Evolutionary conservation across 345 rosid genomes (phyloP).

Genomic region (Mangifera indica): DNA sequence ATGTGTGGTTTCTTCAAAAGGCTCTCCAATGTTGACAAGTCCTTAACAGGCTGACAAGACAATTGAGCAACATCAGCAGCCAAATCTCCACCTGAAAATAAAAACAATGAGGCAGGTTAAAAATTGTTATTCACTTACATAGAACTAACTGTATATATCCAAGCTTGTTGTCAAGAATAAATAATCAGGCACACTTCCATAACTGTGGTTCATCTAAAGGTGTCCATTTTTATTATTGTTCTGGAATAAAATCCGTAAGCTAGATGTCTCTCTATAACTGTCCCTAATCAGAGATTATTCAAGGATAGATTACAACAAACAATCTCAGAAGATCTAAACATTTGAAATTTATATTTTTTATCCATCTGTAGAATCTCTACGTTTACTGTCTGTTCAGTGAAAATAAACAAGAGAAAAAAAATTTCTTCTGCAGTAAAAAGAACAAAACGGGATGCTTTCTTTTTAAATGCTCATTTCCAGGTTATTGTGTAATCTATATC

Average conservation of each 20-base stretch:
- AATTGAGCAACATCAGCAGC: slow-evolving; percentile 64
- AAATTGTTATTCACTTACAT: background rate
- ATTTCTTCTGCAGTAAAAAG: background rate
- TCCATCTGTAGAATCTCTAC: background rate
- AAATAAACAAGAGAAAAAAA: background rate
- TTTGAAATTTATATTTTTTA: background rate
- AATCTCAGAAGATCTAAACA: background rate
- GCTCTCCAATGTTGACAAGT: slow-evolving; percentile 74
- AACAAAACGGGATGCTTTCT: background rate
- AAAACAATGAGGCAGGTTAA: background rate
- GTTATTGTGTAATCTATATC: background rate
- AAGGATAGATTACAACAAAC: background rate
- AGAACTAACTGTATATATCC: too few relatives aligned
- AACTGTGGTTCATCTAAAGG: background rate
- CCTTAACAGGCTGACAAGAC: slow-evolving; percentile 86
- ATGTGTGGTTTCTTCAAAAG: slow-evolving; percentile 94
- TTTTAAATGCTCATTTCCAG: background rate
- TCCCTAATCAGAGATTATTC: background rate
- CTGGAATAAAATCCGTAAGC: background rate
- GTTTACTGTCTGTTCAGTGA: background rate
- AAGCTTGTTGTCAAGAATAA: background rate
- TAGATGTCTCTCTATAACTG: too few relatives aligned
- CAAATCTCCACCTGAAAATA: slow-evolving; percentile 67
- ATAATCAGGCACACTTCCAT: too few relatives aligned
- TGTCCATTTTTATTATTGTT: background rate